These are phyloP conservation scores for Ogataea minuta DNA, from an alignment of 805 yeast genomes.

Conservation along the genomic window DNA sequence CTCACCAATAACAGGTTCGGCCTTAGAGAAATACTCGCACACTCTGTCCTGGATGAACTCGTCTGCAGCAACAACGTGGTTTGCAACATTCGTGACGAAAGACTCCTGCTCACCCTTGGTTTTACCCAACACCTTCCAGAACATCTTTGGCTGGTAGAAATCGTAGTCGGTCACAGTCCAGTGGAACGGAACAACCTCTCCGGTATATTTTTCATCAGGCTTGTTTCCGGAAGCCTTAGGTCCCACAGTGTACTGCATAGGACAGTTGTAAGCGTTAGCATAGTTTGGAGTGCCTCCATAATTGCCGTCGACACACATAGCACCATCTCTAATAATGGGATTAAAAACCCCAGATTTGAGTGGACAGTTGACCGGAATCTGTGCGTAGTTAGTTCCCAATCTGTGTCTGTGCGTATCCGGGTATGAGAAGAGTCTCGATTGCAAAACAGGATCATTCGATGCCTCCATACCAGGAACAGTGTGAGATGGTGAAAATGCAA, in stretches of 20 bases:
- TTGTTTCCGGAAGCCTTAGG: slow-evolving; percentile 34
- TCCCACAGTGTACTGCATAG: slow-evolving; percentile 43
- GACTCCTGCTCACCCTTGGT: slow-evolving; percentile 81
- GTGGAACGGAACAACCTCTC: slow-evolving; percentile 65
- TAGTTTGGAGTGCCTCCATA: slow-evolving; percentile 78
- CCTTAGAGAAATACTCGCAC: slow-evolving; percentile 71
- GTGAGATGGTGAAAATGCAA: slow-evolving; percentile 82
- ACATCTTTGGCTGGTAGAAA: slow-evolving; percentile 70
- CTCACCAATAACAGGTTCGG: slow-evolving; percentile 64
- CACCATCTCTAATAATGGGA: slow-evolving; percentile 84
- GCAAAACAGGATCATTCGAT: slow-evolving; percentile 81
- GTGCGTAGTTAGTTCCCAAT: slow-evolving; percentile 72
- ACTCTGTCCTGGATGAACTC: slow-evolving; percentile 78
- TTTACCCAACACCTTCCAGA: slow-evolving; percentile 76
- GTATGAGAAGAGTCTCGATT: slow-evolving; percentile 77
- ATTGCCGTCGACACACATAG: slow-evolving; percentile 67
- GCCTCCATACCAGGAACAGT: slow-evolving; percentile 83
- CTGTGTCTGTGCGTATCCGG: slow-evolving; percentile 86
- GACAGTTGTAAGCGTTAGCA: slow-evolving; percentile 51
- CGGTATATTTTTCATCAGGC: slow-evolving; percentile 33
- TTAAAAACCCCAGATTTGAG: slow-evolving; percentile 50
- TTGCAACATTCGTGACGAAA: slow-evolving; percentile 80
- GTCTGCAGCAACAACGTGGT: slow-evolving; percentile 66
- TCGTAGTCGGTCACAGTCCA: slow-evolving; percentile 75
- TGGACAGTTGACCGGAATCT: slow-evolving; percentile 91